Percentiles rank a stretch among this genome's conserved stretches.
phyloP scores from a whole-genome alignment of 495 filamentous ascomycete species.

The Aspergillus steynii region DNA sequence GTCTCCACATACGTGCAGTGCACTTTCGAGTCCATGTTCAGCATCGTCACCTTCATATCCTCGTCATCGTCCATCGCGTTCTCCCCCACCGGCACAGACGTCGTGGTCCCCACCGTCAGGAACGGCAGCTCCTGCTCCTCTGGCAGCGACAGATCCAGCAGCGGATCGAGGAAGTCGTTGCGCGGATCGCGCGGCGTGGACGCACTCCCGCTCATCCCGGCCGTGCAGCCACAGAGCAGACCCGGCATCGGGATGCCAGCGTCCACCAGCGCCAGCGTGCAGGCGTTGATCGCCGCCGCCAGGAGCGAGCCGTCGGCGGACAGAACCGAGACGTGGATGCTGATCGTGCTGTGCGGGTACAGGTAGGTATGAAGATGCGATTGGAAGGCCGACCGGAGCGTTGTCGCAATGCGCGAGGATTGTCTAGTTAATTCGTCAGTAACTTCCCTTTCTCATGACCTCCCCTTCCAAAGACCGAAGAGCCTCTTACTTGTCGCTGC shows the following conservation, averaged over 20 bases:
- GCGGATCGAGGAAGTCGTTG: conserved; percentile 74
- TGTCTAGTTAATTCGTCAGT: conserved; percentile 54
- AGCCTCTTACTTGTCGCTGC: conserved; percentile 68
- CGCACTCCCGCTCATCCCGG: conserved; percentile 70
- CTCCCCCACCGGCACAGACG: conserved; percentile 44
- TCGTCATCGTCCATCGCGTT: conserved; percentile 39
- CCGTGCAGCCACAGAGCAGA: conserved; percentile 84
- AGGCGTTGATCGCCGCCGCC: conserved; percentile 86
- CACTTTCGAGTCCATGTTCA: conserved; percentile 82
- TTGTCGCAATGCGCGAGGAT: conserved; percentile 75
- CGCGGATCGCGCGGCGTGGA: conserved; percentile 52
- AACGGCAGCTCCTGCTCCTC: conserved; percentile 92
- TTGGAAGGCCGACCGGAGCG: conserved; percentile 71
- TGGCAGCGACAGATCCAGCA: conserved; percentile 80
- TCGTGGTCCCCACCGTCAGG: conserved; percentile 80
- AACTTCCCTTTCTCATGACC: background rate
- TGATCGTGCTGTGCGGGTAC: conserved; percentile 85
- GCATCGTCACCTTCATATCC: conserved; percentile 70
- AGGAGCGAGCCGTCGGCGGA: conserved; percentile 88
- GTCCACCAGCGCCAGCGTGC: conserved; percentile 88
- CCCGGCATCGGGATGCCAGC: conserved; percentile 94
- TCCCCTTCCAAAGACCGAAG: background rate
- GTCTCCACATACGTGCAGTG: conserved; percentile 77
- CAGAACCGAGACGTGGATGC: conserved; percentile 81
- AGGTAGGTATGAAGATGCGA: conserved; percentile 77